These are phyloP conservation scores for Septoria linicola DNA, from an alignment of 2,329 filamentous ascomycete species.

Conservation along the genomic window DNA sequence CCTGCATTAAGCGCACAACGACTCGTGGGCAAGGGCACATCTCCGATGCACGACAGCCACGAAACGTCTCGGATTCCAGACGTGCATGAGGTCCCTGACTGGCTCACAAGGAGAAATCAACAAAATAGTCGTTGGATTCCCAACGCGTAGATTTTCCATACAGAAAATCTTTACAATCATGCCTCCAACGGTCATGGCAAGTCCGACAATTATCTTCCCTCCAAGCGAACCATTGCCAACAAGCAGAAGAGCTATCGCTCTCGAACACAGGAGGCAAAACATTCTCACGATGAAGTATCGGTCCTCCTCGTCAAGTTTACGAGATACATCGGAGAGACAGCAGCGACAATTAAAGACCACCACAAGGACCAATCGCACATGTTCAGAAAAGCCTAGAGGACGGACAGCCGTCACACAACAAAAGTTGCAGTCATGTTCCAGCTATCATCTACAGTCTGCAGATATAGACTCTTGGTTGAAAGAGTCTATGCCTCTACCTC, in stretches of 20 bases:
- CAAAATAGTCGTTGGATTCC: too few species aligned
- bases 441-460: constrained; percentile 2
- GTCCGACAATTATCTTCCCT: neutral
- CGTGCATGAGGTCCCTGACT: too few species aligned
- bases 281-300: constrained; percentile 9
- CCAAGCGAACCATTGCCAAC: neutral
- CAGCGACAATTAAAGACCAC: neutral
- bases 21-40: too few species aligned
- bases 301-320: constrained; percentile 3
- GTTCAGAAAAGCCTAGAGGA: neutral
- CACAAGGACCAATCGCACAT: neutral
- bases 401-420: neutral
- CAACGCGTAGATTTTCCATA: too few species aligned
- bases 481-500: constrained; percentile 7
- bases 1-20: too few species aligned
- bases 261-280: constrained; percentile 9
- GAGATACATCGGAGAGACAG: neutral
- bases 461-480: constrained; percentile 11
- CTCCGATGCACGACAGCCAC: too few species aligned
- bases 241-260: constrained; percentile 6
- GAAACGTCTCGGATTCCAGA: too few species aligned
- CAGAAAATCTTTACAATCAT: neutral
- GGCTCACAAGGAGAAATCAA: too few species aligned
- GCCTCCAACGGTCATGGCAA: neutral
- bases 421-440: neutral